Evolutionary conservation across 805 yeast species (phyloP).

Genomic region (Candida koratica): DNA sequence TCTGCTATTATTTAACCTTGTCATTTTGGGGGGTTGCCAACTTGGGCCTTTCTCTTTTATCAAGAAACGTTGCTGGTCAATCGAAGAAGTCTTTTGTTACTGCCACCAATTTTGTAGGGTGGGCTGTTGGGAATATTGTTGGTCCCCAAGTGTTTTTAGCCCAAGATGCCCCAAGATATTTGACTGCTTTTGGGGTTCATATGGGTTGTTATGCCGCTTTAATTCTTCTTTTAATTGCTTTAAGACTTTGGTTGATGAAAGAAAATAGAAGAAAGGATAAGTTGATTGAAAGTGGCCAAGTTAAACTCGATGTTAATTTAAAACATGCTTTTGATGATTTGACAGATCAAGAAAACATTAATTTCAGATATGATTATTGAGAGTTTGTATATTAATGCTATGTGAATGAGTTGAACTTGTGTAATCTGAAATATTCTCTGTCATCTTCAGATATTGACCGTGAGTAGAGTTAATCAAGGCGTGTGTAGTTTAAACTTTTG

Average conservation of each 20-base stretch:
- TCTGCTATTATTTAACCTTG: constrained; percentile 48
- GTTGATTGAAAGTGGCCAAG: constrained; percentile 17
- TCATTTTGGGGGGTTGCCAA: constrained; percentile 56
- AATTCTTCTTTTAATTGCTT: constrained; percentile 18
- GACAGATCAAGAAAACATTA: constrained; percentile 56
- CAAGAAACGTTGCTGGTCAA: constrained; percentile 65
- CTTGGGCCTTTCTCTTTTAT: constrained; percentile 56
- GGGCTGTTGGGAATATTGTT: constrained; percentile 60
- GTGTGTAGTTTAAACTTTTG: too few species aligned
- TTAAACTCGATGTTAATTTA: constrained; percentile 16
- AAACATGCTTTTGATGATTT: constrained; percentile 50
- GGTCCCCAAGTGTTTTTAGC: constrained; percentile 63
- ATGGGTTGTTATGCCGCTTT: constrained; percentile 31
- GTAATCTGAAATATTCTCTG: too few species aligned
- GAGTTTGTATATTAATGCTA: constrained; percentile 1
- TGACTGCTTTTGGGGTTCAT: constrained; percentile 50
- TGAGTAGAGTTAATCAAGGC: too few species aligned
- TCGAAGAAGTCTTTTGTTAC: constrained; percentile 64
- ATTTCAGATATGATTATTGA: constrained; percentile 52
- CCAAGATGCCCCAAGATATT: constrained; percentile 48
- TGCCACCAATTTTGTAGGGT: constrained; percentile 57
- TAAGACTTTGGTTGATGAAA: constrained; percentile 40
- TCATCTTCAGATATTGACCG: too few species aligned
- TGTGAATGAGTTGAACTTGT: background rate
- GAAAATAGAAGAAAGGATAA: constrained; percentile 54